Evolutionary conservation across 2,329 filamentous ascomycete species (phyloP), one percentile per base, ranked within the genome.

Genomic region (Diaporthe vexans): DNA sequence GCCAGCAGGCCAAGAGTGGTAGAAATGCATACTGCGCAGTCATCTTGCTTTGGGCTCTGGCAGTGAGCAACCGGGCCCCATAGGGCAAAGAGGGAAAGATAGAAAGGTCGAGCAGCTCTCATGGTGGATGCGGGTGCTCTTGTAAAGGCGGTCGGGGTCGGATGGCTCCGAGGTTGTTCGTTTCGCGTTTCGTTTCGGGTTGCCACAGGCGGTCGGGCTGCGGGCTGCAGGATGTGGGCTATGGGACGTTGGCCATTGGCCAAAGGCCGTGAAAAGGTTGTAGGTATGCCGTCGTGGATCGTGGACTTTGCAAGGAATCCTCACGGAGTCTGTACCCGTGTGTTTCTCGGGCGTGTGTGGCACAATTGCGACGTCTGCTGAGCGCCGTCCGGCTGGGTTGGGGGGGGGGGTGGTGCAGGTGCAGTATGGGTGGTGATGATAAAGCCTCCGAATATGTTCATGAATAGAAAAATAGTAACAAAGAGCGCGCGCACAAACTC

Each of bases 91-190:
- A 91, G 80, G 43, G 86, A 86, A 76, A 91, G 85, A 79, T 87
- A 91, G 79, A 91, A 90, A 70, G 89, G 82, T 78, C 86, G 87
- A 77, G 86, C 84, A 52, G 88, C 88, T 81, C 84, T 88, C 89
- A 91, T 91, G 76, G 75, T 79, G 78, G 74, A 54, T 19, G 51
- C 58, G 57, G 46, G 29, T 61, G 43, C 51, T 61, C 26, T 74
- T 51, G 70, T 73, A 73, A 73, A 61, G 17, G 24, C 68, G 29
- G 33, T 26, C 33, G 48, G 24, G 48, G 48, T 73, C 63, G 58
- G 67, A 61, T 58, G 69, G 65, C 57, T 67, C 74, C 37, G 29
- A 52, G 52, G 37, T 51, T 9, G 57, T 48, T 46, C 46, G 74
- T 75, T 75, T 75, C 71, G 71, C n/a, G 63, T 74, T 69, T 73